phyloP scores from a whole-genome alignment of 768 basidiomycete species.

The Candolleomyces aberdarensis region DNA sequence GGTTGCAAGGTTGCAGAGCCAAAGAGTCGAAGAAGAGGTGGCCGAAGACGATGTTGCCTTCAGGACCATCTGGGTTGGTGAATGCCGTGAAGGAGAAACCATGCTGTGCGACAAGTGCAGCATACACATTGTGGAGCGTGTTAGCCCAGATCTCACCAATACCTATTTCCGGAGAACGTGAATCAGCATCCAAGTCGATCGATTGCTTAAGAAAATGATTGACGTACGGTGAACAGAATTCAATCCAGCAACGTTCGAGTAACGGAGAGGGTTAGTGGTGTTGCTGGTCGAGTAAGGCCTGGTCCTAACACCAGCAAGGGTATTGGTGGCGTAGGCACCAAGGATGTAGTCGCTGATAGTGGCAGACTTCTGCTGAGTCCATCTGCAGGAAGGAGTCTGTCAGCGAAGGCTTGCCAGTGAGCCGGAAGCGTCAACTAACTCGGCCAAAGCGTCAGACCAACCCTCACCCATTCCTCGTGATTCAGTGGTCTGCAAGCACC shows the following conservation, averaged over 20 bases:
- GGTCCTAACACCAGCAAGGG: conserved; percentile 48
- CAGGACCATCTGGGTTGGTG: conserved; percentile 34
- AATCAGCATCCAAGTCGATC: neutral
- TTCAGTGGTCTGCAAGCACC: conserved; percentile 61
- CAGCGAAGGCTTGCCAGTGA: neutral
- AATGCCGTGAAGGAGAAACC: conserved; percentile 35
- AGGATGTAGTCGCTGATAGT: conserved; percentile 35
- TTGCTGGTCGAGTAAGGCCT: conserved; percentile 50
- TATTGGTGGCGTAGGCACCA: conserved; percentile 53
- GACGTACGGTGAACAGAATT: neutral
- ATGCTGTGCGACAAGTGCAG: conserved; percentile 28
- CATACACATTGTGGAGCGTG: conserved; percentile 39
- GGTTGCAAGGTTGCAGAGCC: conserved; percentile 45
- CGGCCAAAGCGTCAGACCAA: conserved; percentile 9
- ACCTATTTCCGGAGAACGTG: neutral
- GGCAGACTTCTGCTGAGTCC: conserved; percentile 39
- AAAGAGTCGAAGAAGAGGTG: conserved; percentile 48
- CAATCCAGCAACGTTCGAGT: neutral
- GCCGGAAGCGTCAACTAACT: neutral
- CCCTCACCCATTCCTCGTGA: conserved; percentile 67
- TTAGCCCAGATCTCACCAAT: conserved; percentile 57
- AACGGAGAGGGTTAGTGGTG: conserved; percentile 4
- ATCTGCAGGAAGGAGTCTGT: conserved; percentile 18
- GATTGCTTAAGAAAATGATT: neutral
- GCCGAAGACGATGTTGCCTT: conserved; percentile 45